phyloP scores from a whole-genome alignment of 2,329 filamentous ascomycete genomes.

The Chaetomiaceae sp. region DNA sequence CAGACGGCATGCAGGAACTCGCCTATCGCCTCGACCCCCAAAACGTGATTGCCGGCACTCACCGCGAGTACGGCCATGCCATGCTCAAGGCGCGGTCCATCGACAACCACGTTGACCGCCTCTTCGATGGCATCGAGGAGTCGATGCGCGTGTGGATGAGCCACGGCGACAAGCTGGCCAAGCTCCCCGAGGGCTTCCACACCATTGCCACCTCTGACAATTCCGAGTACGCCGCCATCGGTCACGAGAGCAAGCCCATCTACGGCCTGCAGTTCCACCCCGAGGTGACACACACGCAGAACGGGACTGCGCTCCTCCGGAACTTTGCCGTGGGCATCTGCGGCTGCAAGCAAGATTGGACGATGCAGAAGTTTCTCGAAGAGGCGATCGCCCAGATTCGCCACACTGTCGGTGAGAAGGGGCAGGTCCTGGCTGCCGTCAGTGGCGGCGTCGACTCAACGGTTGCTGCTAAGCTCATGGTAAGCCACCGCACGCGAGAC shows the following conservation, averaged over 20 bases:
- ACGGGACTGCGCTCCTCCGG: conserved; percentile 64
- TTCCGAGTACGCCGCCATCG: conserved; percentile 75
- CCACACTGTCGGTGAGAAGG: conserved; percentile 72
- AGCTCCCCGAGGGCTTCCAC: conserved; percentile 68
- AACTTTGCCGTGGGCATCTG: conserved; percentile 89
- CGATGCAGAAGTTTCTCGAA: conserved; percentile 77
- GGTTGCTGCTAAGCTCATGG: conserved; percentile 79
- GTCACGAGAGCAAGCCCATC: conserved; percentile 63
- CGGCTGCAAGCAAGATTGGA: conserved; percentile 71
- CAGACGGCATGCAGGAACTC: conserved; percentile 60
- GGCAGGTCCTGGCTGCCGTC: conserved; percentile 60
- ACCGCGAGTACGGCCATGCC: conserved; percentile 45
- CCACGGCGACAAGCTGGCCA: conserved; percentile 79
- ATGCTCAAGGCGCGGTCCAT: conserved; percentile 30
- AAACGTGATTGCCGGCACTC: conserved; percentile 26
- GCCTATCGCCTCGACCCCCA: conserved; percentile 61
- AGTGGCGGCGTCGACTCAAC: conserved; percentile 83
- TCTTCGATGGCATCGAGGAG: conserved; percentile 73
- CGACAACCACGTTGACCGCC: conserved; percentile 59
- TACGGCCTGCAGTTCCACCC: conserved; percentile 89
- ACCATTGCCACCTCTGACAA: conserved; percentile 72
- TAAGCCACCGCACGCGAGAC: conserved; percentile 32
- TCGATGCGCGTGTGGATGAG: conserved; percentile 76
- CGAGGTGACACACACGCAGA: conserved; percentile 70
- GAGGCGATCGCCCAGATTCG: conserved; percentile 78